These are phyloP conservation scores for Acanthamoeba royreba DNA, from an alignment of 208 protist species.

Conservation along the genomic window DNA sequence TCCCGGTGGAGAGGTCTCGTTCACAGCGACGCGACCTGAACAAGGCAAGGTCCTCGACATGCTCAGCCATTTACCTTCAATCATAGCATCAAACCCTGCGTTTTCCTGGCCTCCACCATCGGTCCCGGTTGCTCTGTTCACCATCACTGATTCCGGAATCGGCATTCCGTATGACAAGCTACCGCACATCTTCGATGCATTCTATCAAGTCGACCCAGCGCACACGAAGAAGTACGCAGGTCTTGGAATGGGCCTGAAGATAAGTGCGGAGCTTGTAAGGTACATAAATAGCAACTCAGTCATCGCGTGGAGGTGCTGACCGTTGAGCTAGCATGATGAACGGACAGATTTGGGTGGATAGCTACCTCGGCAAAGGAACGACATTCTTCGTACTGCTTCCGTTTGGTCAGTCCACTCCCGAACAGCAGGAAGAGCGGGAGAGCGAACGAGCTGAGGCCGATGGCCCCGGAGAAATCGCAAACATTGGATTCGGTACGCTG, in stretches of 20 bases:
- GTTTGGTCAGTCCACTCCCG: neutral
- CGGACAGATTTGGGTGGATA: neutral
- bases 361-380: neutral
- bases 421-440: neutral
- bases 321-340: neutral
- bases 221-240: slow-evolving; percentile 30
- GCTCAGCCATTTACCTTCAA: neutral
- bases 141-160: neutral
- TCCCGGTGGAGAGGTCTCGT: neutral
- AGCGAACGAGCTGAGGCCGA: neutral
- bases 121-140: too few relatives aligned
- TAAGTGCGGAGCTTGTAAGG: neutral
- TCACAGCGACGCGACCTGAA: neutral
- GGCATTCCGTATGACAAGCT: neutral
- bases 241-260: slow-evolving; percentile 34
- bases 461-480: neutral
- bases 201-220: slow-evolving; percentile 11
- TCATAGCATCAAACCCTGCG: neutral
- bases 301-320: too few relatives aligned
- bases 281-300: too few relatives aligned
- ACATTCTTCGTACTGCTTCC: neutral
- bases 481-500: too few relatives aligned
- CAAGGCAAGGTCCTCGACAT: neutral
- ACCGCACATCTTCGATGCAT: slow-evolving; percentile 1
- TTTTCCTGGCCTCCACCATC: too few relatives aligned